Evolutionary conservation across 2,329 filamentous ascomycete genomes (phyloP).

Genomic region (Alternaria sp.): DNA sequence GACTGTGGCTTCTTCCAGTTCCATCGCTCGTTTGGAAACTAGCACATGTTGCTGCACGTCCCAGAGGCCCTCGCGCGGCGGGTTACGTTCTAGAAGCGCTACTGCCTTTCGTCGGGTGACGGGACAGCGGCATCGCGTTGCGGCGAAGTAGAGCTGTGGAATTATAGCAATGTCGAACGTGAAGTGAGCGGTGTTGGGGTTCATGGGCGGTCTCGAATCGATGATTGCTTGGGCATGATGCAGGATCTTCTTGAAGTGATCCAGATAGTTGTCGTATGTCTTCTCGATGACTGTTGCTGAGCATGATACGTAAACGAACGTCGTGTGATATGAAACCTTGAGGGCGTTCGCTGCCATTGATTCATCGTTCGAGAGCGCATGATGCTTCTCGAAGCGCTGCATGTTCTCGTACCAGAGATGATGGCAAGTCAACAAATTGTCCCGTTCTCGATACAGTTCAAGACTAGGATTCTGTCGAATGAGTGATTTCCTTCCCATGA

Average conservation of each 20-base stretch:
- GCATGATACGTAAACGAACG: conserved; percentile 16
- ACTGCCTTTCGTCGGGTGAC: conserved; percentile 28
- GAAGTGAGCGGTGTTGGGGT: conserved; percentile 19
- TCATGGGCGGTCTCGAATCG: conserved; percentile 13
- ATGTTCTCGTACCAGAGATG: conserved; percentile 18
- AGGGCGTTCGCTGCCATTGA: conserved; percentile 18
- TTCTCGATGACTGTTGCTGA: conserved; percentile 13
- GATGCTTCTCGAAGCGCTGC: conserved; percentile 3
- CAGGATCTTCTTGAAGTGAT: conserved; percentile 23
- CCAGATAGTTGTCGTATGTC: conserved; percentile 22
- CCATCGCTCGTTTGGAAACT: conserved; percentile 21
- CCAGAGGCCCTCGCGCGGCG: conserved; percentile 31
- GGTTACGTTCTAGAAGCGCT: conserved; percentile 21
- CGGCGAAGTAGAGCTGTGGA: conserved; percentile 16
- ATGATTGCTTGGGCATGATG: conserved; percentile 27
- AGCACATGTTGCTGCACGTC: conserved; percentile 26
- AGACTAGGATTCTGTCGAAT: background rate
- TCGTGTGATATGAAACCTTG: conserved; percentile 20
- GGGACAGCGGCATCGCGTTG: conserved; percentile 28
- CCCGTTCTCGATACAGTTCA: conserved; percentile 12
- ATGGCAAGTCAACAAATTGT: conserved; percentile 22
- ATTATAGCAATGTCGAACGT: conserved; percentile 31
- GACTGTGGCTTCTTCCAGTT: conserved; percentile 29
- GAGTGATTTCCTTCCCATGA: conserved; percentile 2
- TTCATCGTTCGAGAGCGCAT: conserved; percentile 17